Conservation (phyloP, 306 rosid genomes). For the Castanospermum australe region DNA sequence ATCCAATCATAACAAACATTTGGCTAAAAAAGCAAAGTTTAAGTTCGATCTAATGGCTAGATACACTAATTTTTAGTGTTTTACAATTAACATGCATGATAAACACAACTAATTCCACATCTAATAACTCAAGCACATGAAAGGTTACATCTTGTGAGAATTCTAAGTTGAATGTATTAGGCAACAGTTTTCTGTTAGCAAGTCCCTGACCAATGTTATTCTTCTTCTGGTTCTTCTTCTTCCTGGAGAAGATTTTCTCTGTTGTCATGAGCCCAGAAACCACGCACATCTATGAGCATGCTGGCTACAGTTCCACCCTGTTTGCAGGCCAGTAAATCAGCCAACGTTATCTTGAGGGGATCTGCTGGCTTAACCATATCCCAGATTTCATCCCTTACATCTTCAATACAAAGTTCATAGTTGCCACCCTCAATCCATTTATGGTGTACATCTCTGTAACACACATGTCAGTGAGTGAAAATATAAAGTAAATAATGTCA, state of each 20-base stretch:
- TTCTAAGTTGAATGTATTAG: slow-evolving; percentile 16
- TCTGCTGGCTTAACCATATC: slow-evolving; percentile 97
- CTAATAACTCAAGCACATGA: slow-evolving; percentile 10
- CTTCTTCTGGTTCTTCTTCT: slow-evolving; percentile 98
- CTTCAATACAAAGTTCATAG: slow-evolving; percentile 96
- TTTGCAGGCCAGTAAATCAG: slow-evolving; percentile 84
- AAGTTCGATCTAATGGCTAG: slow-evolving; percentile 10
- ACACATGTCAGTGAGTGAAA: neutral
- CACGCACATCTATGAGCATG: slow-evolving; percentile 97
- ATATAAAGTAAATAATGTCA: neutral
- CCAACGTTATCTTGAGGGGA: slow-evolving; percentile 69
- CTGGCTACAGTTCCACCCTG: slow-evolving; percentile 99
- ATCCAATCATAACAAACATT: slow-evolving; percentile 19
- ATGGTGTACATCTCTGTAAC: slow-evolving; percentile 91
- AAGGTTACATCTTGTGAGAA: slow-evolving; percentile 31
- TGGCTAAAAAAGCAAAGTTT: neutral
- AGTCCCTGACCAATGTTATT: slow-evolving; percentile 32
- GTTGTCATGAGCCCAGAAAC: slow-evolving; percentile 99
- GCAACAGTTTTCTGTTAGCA: slow-evolving; percentile 39
- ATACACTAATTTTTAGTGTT: slow-evolving; percentile 20
- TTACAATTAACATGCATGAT: slow-evolving; percentile 13
- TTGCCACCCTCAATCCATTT: slow-evolving; percentile 99
- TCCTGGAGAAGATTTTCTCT: slow-evolving; percentile 99
- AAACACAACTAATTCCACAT: slow-evolving; percentile 37
- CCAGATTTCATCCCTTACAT: slow-evolving; percentile 97